Evolutionary conservation across 495 filamentous ascomycete genomes (phyloP), one percentile per base, ranked within the genome.

Genomic region (Penicillium silybi): DNA sequence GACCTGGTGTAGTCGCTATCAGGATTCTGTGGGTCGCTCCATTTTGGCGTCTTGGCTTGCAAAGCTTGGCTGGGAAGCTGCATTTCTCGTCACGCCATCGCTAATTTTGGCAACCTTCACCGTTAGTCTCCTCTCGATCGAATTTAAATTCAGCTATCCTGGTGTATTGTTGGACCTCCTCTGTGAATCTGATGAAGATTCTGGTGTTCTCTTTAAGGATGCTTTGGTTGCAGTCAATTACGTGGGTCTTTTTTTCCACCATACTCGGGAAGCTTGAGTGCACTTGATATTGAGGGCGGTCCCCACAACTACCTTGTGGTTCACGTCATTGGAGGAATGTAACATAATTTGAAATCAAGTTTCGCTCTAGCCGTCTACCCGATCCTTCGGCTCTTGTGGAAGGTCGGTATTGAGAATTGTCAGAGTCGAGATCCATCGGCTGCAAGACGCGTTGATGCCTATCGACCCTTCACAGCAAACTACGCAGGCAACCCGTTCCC

Each of bases 281-380:
- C 23, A n/a, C 44, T 53, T 42, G 37, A 53, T 53, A 53, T 47
- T 41, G 37, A 23, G 35, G 35, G 11, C 8, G 18, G 22, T 20
- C 46, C 46, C 23, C 46, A 40, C 34, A 40, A 23, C 46, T 25
- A 22, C 40, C 19, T 19, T 40, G 9, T 13, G 6, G n/a, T 18
- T 41, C 41, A 51, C 32, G 15, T 20, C 42, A 46, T 52, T 46
- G 10, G 42, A 13, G 22, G 32, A 41, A 27, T 34, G 1, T 17
- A 39, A 32, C 6, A 3, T 40, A 37, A 8, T 16, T 26, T 35
- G 42, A 23, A 15, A 43, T 41, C 18, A 25, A 17, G 27, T 25
- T 13, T 4, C 4, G 27, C 17, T 9, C 20, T 19, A 15, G 18
- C 38, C 37, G 44, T 15, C 3, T 18, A 22, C 6, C 15, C 9